Base-by-base conservation (phyloP, 768 basidiomycete species). In the Tylopilus balloui region DNA sequence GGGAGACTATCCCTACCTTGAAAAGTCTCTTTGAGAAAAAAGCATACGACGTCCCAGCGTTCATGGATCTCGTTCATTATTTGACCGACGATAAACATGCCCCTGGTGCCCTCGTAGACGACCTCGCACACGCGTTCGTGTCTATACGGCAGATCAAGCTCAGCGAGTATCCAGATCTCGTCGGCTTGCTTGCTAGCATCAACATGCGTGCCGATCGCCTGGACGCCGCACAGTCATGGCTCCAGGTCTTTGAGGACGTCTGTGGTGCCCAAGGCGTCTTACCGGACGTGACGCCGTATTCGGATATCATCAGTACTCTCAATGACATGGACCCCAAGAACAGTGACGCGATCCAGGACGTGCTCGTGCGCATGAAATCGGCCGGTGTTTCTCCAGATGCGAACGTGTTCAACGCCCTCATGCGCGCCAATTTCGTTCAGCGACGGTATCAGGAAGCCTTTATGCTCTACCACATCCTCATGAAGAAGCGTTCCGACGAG, bases 321-420 rank as follows among this genome's bases (percentile, higher is more conserved):
- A 64, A 63, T 11, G 56, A 69, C 8, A 61, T 64, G 8, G 57
- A 60, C 15, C 59, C 64, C 15, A 55, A 54, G 17, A 69, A 75
- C 34, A 46, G 50, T 3, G 56, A 40, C 4, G 66, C 68, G 1
- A 58, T 74, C 37, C 55, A 70, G 44, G 63, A 57, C 13, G 63
- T 77, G 0, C 62, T 81, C 41, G 53, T 62, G 5, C 62, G 67
- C 38, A 76, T 78, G 71, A 56, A 60, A 41, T 58, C 65, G 17
- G 64, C 70, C 2, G 69, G 69, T 4, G 63, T 76, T 12, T 35
- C 59, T 2, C 71, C 73, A 1, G 68, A 76, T 45, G 64, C 70
- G 9, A 56, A 57, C 32, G 53, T 80, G n/a, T 73, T 80, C 64
- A 80, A 81, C 47, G 51, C 71, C 8, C 70, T 83, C 52, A 71